phyloP scores from a whole-genome alignment of 768 basidiomycete species.

The Amanita molliuscula region DNA sequence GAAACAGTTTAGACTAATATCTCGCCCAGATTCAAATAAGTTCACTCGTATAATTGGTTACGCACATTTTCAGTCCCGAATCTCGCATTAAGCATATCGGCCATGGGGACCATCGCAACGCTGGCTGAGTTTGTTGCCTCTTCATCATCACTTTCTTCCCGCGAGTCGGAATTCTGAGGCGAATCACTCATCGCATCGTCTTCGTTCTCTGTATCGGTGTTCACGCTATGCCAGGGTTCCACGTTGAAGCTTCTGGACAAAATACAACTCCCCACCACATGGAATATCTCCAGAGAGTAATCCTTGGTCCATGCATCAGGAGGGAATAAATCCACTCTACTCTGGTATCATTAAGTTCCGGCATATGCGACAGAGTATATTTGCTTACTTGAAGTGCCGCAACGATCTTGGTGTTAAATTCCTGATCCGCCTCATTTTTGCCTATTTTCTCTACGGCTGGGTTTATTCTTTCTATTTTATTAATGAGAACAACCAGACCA shows the following conservation, averaged over 20 bases:
- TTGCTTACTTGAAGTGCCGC: slow-evolving; percentile 56
- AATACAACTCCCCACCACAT: slow-evolving; percentile 85
- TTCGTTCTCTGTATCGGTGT: slow-evolving; percentile 12
- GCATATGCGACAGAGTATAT: background rate
- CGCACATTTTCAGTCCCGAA: slow-evolving; percentile 78
- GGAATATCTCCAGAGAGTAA: slow-evolving; percentile 70
- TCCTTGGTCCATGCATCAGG: slow-evolving; percentile 27
- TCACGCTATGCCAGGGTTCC: slow-evolving; percentile 37
- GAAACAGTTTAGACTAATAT: slow-evolving; percentile 77
- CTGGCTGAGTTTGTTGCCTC: slow-evolving; percentile 39
- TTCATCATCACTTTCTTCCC: slow-evolving; percentile 27
- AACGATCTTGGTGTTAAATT: slow-evolving; percentile 54
- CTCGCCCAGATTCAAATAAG: background rate
- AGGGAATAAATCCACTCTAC: slow-evolving; percentile 64
- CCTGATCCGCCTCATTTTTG: slow-evolving; percentile 66
- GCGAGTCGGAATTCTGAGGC: slow-evolving; percentile 18
- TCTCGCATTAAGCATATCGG: slow-evolving; percentile 91
- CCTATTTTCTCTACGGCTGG: slow-evolving; percentile 68
- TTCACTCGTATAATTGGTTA: background rate
- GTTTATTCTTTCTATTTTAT: slow-evolving; percentile 1
- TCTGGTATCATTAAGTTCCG: slow-evolving; percentile 26
- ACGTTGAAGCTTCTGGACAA: slow-evolving; percentile 89
- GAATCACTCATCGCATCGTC: slow-evolving; percentile 6
- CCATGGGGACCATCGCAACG: slow-evolving; percentile 91
- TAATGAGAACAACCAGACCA: slow-evolving; percentile 20